Base-by-base conservation (phyloP, 2,329 filamentous ascomycete species). In the Fusarium camptoceras region DNA sequence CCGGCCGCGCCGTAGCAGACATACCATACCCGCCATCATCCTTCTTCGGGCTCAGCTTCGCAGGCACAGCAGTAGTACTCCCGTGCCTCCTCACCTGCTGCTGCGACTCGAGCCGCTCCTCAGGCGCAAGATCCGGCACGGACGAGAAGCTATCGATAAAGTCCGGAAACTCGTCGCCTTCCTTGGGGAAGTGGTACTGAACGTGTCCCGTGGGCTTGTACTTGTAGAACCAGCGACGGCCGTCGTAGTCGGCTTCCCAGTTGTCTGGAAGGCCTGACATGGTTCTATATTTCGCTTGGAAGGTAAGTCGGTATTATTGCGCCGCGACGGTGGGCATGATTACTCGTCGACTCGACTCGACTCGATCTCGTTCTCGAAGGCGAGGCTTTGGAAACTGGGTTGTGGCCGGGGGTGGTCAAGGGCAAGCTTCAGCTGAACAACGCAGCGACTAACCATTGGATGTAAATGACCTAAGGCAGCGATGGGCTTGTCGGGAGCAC, bases 201-300 rank as follows among this genome's bases (percentile, higher is more conserved):
- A 84, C 77, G 37, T 84, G 78, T 12, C 86, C 86, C 11, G 84
- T 87, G 25, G 86, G 79, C 67, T 81, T 85, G 78, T 86, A 88
- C 54, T 82, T 83, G 75, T 86, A 89, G 77, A 88, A 85, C 87
- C 87, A 89, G 27, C 87, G 83, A 22, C 69, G 72, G 55, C 86
- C 86, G 68, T 89, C 87, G 71, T 88, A 88, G 75, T 88, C 87
- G 73, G 79, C 83, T 60, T 87, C 85, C 87, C 87, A 89, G 57
- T 85, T 84, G 10, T 82, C 79, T 4, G 86, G 86, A 31, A 89
- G 83, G 50, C 76, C 79, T 22, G 75, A 56, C 77, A 79, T 80
- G 34, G 50, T 71, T 59, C 37, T 41, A 44, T 68, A 39, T 59
- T 49, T 59, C 44, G 54, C 44, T 66, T 42, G 9, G 47, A 50